Evolutionary conservation across 345 rosid genomes (phyloP).

Genomic region (Streptanthus diversifolius): DNA sequence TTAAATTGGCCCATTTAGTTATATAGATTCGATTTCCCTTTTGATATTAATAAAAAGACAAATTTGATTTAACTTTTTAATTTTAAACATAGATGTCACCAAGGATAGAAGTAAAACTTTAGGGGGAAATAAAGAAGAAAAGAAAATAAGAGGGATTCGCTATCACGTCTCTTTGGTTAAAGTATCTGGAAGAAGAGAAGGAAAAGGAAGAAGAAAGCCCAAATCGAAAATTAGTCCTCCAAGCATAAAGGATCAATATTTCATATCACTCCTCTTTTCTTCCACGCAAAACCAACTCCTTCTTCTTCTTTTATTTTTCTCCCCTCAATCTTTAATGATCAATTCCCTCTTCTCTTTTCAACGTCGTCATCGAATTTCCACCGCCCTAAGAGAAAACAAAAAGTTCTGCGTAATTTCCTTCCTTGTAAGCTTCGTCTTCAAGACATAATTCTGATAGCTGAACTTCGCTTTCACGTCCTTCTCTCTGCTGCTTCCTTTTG

Average conservation of each 20-base stretch:
- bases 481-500: conserved; percentile 9
- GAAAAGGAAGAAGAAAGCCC: conserved; percentile 33
- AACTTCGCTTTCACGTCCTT: conserved; percentile 20
- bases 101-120: background rate
- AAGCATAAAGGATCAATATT: conserved; percentile 19
- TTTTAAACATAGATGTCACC: too few species aligned
- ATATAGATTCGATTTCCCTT: too few species aligned
- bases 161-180: conserved; percentile 26
- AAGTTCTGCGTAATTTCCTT: background rate
- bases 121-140: background rate
- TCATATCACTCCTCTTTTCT: conserved; percentile 32
- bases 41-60: too few species aligned
- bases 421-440: conserved; percentile 6
- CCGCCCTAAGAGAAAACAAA: background rate
- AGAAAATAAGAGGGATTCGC: conserved; percentile 3
- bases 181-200: conserved; percentile 3
- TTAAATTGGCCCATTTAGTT: too few species aligned
- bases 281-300: conserved; percentile 42
- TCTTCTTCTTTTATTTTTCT: conserved; percentile 1
- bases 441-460: background rate
- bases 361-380: conserved; percentile 12
- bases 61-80: too few species aligned
- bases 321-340: conserved; percentile 6
- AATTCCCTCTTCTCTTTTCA: background rate
- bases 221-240: background rate